Evolutionary conservation across 2,329 filamentous ascomycete species (phyloP).

Genomic region (Lachnellula occidentalis): DNA sequence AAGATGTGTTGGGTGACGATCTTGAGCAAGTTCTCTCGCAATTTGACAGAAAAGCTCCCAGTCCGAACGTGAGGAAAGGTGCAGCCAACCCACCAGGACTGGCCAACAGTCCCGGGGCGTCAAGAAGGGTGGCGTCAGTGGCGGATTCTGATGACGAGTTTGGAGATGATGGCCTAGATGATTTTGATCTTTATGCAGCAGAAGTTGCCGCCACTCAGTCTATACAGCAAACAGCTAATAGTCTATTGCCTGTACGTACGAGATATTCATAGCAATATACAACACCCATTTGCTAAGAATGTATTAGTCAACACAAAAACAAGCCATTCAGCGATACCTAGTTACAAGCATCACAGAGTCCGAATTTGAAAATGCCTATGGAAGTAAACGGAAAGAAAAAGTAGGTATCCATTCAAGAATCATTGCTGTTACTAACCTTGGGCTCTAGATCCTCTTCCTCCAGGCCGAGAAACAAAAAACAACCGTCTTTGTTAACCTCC

Average conservation of each 20-base stretch:
- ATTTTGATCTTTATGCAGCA: conserved; percentile 71
- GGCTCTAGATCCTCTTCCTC: conserved; percentile 68
- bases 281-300: conserved; percentile 52
- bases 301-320: conserved; percentile 62
- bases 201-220: conserved; percentile 70
- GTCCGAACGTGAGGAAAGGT: background rate
- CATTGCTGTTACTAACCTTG: conserved; percentile 3
- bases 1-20: conserved; percentile 54
- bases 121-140: conserved; percentile 25
- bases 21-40: conserved; percentile 52
- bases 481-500: conserved; percentile 65
- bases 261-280: conserved; percentile 28
- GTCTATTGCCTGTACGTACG: conserved; percentile 49
- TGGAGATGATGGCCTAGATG: conserved; percentile 55
- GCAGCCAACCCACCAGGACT: background rate
- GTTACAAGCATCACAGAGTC: conserved; percentile 68
- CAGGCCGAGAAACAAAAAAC: conserved; percentile 67
- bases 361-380: conserved; percentile 59
- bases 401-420: conserved; percentile 39
- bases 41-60: conserved; percentile 40
- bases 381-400: conserved; percentile 62
- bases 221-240: conserved; percentile 29
- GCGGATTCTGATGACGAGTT: conserved; percentile 66
- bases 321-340: conserved; percentile 81
- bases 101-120: background rate